These are phyloP conservation scores for Polyrhizophydium stewartii DNA, from an alignment of 371 early-diverging fungal genomes.

Conservation along the genomic window DNA sequence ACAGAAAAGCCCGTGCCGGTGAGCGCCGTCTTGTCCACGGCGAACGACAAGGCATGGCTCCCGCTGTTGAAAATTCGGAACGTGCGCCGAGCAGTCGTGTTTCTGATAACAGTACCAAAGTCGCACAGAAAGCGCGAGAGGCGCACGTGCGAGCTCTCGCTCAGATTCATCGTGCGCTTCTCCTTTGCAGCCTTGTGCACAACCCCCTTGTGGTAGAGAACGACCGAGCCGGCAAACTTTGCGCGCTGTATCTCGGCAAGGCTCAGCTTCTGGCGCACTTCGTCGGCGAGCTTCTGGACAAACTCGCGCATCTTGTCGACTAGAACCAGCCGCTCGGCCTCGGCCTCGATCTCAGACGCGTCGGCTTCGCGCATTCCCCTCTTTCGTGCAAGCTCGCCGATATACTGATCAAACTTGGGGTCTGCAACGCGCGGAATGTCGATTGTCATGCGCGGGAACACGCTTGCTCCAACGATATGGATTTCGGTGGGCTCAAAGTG, in stretches of 20 bases:
- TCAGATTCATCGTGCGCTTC: conserved; percentile 18
- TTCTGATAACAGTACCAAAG: conserved; percentile 46
- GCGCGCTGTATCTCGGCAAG: conserved; percentile 11
- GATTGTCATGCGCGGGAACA: conserved; percentile 27
- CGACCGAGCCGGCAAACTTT: conserved; percentile 30
- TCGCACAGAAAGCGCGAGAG: conserved; percentile 38
- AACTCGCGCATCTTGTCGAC: conserved; percentile 23
- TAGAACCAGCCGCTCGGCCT: conserved; percentile 28
- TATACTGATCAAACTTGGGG: conserved; percentile 12
- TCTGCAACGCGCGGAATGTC: conserved; percentile 28
- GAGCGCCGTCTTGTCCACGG: conserved; percentile 28
- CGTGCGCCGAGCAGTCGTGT: conserved; percentile 28
- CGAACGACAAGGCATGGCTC: conserved; percentile 26
- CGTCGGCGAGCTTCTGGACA: conserved; percentile 21
- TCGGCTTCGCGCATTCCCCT: not conserved
- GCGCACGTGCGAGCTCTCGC: conserved; percentile 29
- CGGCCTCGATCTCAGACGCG: conserved; percentile 28
- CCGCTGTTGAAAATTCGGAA: conserved; percentile 34
- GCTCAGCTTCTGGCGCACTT: conserved; percentile 12
- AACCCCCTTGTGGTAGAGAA: conserved; percentile 25
- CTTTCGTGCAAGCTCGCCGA: conserved; percentile 5
- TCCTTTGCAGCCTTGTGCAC: conserved; percentile 23
- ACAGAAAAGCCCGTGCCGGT: conserved; percentile 37
- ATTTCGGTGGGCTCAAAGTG: conserved; percentile 43
- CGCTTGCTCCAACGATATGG: conserved; percentile 27